A percentile compares a stretch with the other conserved stretches of the same genome.
These are phyloP conservation scores for Pichia eremophila DNA, from an alignment of 805 yeast species.

Conservation along the genomic window DNA sequence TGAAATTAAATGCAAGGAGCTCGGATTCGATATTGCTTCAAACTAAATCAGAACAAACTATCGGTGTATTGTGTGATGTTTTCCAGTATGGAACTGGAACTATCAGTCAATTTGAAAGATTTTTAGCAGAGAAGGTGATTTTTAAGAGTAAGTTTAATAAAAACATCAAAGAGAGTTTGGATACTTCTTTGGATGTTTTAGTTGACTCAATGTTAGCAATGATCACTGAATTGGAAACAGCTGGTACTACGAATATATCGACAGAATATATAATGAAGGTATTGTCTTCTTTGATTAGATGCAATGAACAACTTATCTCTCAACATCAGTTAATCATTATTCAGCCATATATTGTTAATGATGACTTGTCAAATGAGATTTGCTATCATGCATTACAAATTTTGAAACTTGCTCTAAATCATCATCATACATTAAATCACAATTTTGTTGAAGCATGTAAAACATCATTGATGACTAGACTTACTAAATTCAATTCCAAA, in stretches of 20 bases:
- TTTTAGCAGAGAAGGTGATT: slow-evolving; percentile 36
- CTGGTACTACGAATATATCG: slow-evolving; percentile 17
- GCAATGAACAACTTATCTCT: slow-evolving; percentile 42
- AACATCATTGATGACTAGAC: slow-evolving; percentile 38
- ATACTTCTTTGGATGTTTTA: slow-evolving; percentile 18
- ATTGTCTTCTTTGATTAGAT: slow-evolving; percentile 46
- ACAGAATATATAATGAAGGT: slow-evolving; percentile 36
- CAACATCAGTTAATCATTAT: slow-evolving; percentile 60
- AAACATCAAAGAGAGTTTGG: slow-evolving; percentile 10
- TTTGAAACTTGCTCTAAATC: slow-evolving; percentile 40
- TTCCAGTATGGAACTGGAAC: slow-evolving; percentile 30
- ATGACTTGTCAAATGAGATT: slow-evolving; percentile 30
- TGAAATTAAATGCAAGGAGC: background rate
- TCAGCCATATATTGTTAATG: slow-evolving; percentile 55
- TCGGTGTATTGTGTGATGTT: slow-evolving; percentile 28
- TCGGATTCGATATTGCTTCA: background rate
- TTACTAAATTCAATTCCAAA: slow-evolving; percentile 49
- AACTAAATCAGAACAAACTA: background rate
- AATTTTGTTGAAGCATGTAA: slow-evolving; percentile 43
- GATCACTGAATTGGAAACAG: slow-evolving; percentile 25
- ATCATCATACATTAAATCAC: slow-evolving; percentile 36
- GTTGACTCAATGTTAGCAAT: slow-evolving; percentile 29
- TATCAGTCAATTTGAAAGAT: slow-evolving; percentile 37
- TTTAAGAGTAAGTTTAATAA: slow-evolving; percentile 19
- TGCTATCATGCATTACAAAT: slow-evolving; percentile 46